A percentile compares a stretch with the other conserved stretches of the same genome.
These are phyloP conservation scores for Scedosporium dehoogii DNA, from an alignment of 2,329 filamentous ascomycete species.

Conservation along the genomic window DNA sequence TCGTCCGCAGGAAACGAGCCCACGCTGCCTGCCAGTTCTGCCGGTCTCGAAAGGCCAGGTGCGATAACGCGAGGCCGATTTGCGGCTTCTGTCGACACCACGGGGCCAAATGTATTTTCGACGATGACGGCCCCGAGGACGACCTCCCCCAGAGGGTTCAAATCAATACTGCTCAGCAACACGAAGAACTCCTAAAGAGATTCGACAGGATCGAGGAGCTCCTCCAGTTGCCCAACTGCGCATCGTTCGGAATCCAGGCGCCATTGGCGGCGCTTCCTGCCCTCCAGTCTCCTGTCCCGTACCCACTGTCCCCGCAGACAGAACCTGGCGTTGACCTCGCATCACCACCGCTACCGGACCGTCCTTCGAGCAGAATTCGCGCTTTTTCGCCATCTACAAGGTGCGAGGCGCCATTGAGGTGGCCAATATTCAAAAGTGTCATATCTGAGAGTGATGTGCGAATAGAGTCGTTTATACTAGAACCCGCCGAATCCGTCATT, in stretches of 20 bases:
- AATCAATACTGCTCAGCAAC: conserved; percentile 4
- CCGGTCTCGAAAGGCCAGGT: neutral
- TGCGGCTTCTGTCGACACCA: conserved; percentile 1
- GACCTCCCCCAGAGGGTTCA: neutral
- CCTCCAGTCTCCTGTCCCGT: neutral
- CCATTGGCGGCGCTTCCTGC: neutral
- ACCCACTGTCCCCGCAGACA: neutral
- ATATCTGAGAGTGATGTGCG: neutral
- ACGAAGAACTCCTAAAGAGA: conserved; percentile 5
- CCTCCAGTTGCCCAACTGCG: neutral
- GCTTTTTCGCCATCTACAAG: neutral
- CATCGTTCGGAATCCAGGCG: neutral
- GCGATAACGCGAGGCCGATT: neutral
- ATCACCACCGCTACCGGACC: neutral
- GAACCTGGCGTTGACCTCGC: too few species aligned
- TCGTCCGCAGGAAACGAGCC: neutral
- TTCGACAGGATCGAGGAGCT: neutral
- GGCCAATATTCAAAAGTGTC: conserved; percentile 6
- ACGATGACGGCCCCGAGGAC: conserved; percentile 4
- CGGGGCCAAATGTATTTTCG: conserved; percentile 5
- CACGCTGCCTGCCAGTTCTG: neutral
- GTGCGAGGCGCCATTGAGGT: conserved; percentile 8
- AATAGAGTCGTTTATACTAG: conserved; percentile 9
- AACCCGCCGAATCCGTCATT: neutral
- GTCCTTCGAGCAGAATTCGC: neutral